Evolutionary conservation across 2,329 filamentous ascomycete species (phyloP).

Genomic region (Neurospora sp.): DNA sequence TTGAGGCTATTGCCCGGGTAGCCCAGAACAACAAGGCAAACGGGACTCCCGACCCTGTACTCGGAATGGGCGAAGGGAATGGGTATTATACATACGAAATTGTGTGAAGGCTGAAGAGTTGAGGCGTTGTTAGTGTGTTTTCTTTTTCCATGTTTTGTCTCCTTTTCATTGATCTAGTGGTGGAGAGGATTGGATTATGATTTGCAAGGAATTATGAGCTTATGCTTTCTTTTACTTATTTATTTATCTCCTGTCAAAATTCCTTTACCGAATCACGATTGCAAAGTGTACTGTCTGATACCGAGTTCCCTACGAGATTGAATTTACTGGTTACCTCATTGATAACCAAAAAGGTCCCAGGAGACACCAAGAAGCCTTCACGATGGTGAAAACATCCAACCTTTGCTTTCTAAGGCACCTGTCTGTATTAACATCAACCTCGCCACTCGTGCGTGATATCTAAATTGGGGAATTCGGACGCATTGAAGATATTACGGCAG

Average conservation of each 20-base stretch:
- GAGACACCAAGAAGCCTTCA: background rate
- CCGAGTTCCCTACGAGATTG: background rate
- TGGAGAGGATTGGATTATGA: no score
- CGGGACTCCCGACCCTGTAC: background rate
- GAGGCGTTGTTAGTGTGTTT: background rate
- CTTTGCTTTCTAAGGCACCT: background rate
- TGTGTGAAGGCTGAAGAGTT: background rate
- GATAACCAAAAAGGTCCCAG: background rate
- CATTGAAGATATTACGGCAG: no score
- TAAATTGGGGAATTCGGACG: no score
- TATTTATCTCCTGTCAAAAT: no score
- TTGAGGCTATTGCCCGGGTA: background rate
- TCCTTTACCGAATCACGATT: no score
- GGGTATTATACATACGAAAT: background rate
- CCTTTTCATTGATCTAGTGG: background rate
- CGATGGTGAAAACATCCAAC: background rate
- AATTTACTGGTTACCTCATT: background rate
- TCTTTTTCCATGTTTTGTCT: background rate
- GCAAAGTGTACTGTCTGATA: no score
- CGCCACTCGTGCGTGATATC: no score
- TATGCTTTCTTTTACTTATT: no score
- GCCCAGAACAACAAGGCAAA: background rate
- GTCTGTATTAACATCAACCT: background rate
- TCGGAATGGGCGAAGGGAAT: background rate
- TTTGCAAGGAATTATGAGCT: no score